Conservation (phyloP, 2,329 filamentous ascomycete genomes). For the Fusarium albidum region DNA sequence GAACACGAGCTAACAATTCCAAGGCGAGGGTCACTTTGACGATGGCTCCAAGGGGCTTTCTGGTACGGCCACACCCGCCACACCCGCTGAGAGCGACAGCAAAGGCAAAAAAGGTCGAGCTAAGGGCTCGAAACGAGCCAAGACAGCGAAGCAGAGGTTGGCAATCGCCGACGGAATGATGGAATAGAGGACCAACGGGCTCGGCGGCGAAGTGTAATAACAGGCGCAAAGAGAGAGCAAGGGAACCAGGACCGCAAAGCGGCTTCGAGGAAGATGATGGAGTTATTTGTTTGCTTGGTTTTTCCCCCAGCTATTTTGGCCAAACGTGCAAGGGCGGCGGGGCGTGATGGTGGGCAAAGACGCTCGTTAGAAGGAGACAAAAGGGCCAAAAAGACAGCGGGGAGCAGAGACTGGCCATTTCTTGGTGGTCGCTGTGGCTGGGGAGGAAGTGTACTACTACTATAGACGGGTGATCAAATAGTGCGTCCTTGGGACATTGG, state of each 20-base stretch:
- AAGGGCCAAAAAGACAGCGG: slow-evolving; percentile 26
- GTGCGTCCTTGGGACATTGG: slow-evolving; percentile 14
- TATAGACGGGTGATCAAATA: slow-evolving; percentile 38
- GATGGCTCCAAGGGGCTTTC: slow-evolving; percentile 73
- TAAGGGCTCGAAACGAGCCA: slow-evolving; percentile 63
- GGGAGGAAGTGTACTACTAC: slow-evolving; percentile 38
- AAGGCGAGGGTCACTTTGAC: slow-evolving; percentile 97
- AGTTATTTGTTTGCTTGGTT: slow-evolving; percentile 28
- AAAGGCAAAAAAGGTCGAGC: slow-evolving; percentile 65
- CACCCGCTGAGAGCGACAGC: slow-evolving; percentile 70
- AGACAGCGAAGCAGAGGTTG: slow-evolving; percentile 73
- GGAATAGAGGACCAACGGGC: slow-evolving; percentile 35
- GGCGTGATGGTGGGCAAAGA: slow-evolving; percentile 12
- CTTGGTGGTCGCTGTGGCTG: slow-evolving; percentile 4
- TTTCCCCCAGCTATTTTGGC: slow-evolving; percentile 15
- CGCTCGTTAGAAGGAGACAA: slow-evolving; percentile 37
- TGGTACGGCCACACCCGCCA: slow-evolving; percentile 77
- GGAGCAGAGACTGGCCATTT: slow-evolving; percentile 9
- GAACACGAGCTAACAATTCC: slow-evolving; percentile 35
- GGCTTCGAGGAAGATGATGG: slow-evolving; percentile 27
- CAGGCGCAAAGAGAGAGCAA: slow-evolving; percentile 11
- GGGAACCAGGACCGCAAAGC: slow-evolving; percentile 14
- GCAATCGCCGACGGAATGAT: slow-evolving; percentile 70
- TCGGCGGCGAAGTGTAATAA: slow-evolving; percentile 33
- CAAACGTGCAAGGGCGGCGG: slow-evolving; percentile 11